Percentiles rank a stretch among this genome's conserved stretches.
Conservation (phyloP, 2,329 filamentous ascomycete genomes). For the Penicillium sp. region DNA sequence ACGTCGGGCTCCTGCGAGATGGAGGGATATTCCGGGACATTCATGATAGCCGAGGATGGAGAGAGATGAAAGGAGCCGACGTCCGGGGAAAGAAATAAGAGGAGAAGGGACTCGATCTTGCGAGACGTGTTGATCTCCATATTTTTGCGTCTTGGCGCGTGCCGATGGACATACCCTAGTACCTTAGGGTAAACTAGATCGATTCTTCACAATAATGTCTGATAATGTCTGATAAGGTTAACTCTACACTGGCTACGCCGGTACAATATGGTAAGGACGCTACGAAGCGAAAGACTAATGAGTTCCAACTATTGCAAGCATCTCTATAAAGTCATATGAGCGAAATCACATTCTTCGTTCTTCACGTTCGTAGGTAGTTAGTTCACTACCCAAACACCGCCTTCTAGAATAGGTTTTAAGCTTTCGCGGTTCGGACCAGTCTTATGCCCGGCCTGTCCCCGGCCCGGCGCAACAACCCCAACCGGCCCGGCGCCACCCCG, state of each 20-base stretch:
- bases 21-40: slow-evolving; percentile 7
- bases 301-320: not conserved
- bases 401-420: not conserved
- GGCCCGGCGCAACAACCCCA: slow-evolving; percentile 2
- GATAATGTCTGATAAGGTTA: not conserved
- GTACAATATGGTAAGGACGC: not conserved
- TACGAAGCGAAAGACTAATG: not conserved
- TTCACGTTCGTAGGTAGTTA: not conserved
- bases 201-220: not conserved
- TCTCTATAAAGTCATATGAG: not conserved
- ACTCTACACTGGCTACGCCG: not conserved
- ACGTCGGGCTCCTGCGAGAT: slow-evolving; percentile 12
- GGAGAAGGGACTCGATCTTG: slow-evolving; percentile 8
- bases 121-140: slow-evolving; percentile 15
- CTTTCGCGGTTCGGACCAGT: not conserved
- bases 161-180: slow-evolving; percentile 10
- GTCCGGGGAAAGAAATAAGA: slow-evolving; percentile 7
- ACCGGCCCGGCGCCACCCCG: slow-evolving; percentile 6
- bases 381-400: not conserved
- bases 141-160: slow-evolving; percentile 18
- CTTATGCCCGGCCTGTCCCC: not conserved
- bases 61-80: slow-evolving; percentile 1
- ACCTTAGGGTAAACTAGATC: not conserved
- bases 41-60: slow-evolving; percentile 12
- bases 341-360: slow-evolving; percentile 3